Percentiles rank a stretch among this genome's conserved stretches.
Evolutionary conservation across 495 filamentous ascomycete genomes (phyloP).

Genomic region (Peziza echinospora): DNA sequence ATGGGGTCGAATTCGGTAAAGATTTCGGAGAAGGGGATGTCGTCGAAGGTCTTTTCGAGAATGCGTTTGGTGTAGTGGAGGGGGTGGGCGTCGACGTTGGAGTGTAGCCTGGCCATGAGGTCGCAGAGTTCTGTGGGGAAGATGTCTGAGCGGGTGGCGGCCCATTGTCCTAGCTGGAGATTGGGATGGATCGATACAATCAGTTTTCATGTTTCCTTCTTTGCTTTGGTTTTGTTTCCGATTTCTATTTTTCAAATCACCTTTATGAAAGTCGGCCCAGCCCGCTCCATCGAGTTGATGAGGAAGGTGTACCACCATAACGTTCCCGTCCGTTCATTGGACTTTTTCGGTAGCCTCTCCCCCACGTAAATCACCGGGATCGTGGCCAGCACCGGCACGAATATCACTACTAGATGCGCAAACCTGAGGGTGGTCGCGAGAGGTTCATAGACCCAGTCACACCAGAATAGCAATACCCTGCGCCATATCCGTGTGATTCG

Average conservation of each 20-base stretch:
- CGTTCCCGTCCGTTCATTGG: constrained; percentile 54
- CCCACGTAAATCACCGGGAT: constrained; percentile 72
- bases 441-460: constrained; percentile 38
- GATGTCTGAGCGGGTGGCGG: constrained; percentile 87
- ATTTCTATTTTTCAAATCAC: constrained; percentile 24
- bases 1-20: constrained; percentile 91
- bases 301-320: constrained; percentile 92
- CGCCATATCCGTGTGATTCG: neutral
- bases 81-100: constrained; percentile 79
- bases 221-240: constrained; percentile 1
- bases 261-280: constrained; percentile 96
- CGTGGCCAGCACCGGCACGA: constrained; percentile 65
- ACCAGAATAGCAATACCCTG: neutral
- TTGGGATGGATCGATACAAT: too few relatives aligned
- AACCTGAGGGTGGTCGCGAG: constrained; percentile 73
- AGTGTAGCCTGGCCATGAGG: constrained; percentile 88
- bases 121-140: constrained; percentile 87
- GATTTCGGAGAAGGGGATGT: constrained; percentile 62
- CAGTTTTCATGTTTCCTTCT: neutral
- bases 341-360: constrained; percentile 29
- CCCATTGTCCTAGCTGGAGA: constrained; percentile 86
- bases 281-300: constrained; percentile 74
- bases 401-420: constrained; percentile 64
- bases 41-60: constrained; percentile 60
- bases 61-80: constrained; percentile 57